phyloP scores from a whole-genome alignment of 345 rosid species.

The Arabidopsis arenosa region DNA sequence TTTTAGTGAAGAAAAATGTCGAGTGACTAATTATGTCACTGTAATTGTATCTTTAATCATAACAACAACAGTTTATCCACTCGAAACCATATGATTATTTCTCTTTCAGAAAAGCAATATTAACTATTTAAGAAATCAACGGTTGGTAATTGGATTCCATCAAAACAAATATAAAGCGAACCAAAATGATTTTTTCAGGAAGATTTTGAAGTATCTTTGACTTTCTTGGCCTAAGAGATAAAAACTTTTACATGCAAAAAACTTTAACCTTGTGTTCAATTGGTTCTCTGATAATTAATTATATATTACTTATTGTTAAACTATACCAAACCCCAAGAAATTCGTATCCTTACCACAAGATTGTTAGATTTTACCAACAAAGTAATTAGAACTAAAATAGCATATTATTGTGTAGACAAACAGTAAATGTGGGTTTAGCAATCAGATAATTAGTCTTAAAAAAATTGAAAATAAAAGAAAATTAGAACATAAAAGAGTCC shows the following conservation, averaged over 20 bases:
- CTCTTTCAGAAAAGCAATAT: conserved; percentile 34
- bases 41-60: conserved; percentile 36
- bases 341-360: conserved; percentile 38
- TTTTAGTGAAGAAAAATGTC: conserved; percentile 13
- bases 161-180: conserved; percentile 3
- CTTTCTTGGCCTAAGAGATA: conserved; percentile 40
- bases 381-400: conserved; percentile 37
- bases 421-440: conserved; percentile 34
- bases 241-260: conserved; percentile 22
- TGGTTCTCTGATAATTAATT: conserved; percentile 4
- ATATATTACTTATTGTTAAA: conserved; percentile 6
- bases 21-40: conserved; percentile 5
- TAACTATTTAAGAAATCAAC: neutral
- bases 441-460: conserved; percentile 18
- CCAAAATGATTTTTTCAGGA: conserved; percentile 10
- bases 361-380: conserved; percentile 30
- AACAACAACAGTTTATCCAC: conserved; percentile 40
- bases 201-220: conserved; percentile 39
- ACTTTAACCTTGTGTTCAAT: conserved; percentile 31
- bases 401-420: conserved; percentile 16
- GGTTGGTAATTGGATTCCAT: conserved; percentile 42
- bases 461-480: neutral
- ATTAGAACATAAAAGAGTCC: conserved; percentile 34
- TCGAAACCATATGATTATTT: conserved; percentile 40
- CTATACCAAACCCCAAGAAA: conserved; percentile 45